Evolutionary conservation across 148 eudicot genomes (phyloP), one percentile per base, ranked within the genome.

Genomic region (Camellia lanceoleosa): DNA sequence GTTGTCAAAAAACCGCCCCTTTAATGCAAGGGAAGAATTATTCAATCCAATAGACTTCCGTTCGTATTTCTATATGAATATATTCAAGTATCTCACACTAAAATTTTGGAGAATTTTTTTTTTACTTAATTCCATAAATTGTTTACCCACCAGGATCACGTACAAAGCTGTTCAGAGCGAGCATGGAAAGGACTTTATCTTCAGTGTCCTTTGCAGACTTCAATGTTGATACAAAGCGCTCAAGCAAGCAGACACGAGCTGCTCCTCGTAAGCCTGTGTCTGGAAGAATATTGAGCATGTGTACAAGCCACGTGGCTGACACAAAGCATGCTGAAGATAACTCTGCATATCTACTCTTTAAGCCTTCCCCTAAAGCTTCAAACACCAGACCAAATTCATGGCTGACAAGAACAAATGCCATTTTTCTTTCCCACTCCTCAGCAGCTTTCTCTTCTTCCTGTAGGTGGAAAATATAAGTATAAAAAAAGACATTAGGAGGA

Each of bases 391-490:
- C 91, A 51, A 84, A 84, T 69, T 88, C 91, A 84, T 88, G 89
- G 86, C 87, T 86, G 42, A 86, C 86, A 42, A 88, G 83, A 75
- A 79, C 84, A 74, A 61, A 86, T 15, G 89, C 91, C 81, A 84
- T 83, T 78, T n/a, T 86, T 83, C 83, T 84, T 68, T 88, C 91
- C n/a, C 91, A 88, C 52, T 82, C 86, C 52, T 84, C 84, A 42
- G 87, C 87, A 63, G 86, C 84, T 76, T 82, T 80, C 77, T 86
- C 91, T 67, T 88, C 91, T 30, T 86, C 89, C 89, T 88, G 62
- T 19, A 44, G 3, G 67, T 52, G 38, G 30, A 80, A 80, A 38
- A 51, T 20, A 43, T 2, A 60, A 30, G 9, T 11, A 18, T 44
- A 9, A 58, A 3, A n/a, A 9, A 15, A 54, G 49, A 74, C 49